Base-by-base conservation (phyloP, 208 protist genomes). In the Wallacemonas sp. region DNA sequence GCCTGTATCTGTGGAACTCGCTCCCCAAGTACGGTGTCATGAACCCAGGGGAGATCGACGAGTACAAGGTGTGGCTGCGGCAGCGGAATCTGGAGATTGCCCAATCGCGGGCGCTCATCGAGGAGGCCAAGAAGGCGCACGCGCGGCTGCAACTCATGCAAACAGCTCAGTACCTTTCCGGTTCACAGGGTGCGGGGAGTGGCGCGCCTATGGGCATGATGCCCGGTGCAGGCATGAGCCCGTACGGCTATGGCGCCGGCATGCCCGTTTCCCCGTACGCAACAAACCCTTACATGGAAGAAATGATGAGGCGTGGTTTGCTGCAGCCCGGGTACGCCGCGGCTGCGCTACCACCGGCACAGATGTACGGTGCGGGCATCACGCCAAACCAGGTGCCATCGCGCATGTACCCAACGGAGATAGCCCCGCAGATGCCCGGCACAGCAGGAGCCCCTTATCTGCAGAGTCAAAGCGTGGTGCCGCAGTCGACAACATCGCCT, bases 11-110 rank as follows among this genome's bases (percentile, higher is more conserved):
- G 2, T 77, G 61, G 42, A 86, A 94, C 66, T 47, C 83, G 5
- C 51, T 90, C 22, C 83, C 85, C 51, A 90, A 91, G 69, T 90
- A 92, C 55, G 85, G 85, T 24, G 71, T 91, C 58, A 89, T 94
- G 83, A 85, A 79, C 8, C 70, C 75, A 19, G 62, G 33, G 11
- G 83, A 94, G 61, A 88, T 88, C 55, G 77, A 64, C 11, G 85
- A 90, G 62, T 92, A 94, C 80, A 89, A 87, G 75, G 56, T 59
- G 24, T 90, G 85, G 82, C 70, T 89, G 70, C 77, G 77, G 24
- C 38, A 42, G 12, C 71, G 76, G 27, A 74, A 74, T 22, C 54
- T 47, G 15, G 70, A 81, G 62, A 58, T 77, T 3, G 72, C 81
- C 58, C 77, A 88, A 70, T 67, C 71, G 14, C 77, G 73, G 41